These are phyloP conservation scores for Tetragonia tetragonoides DNA, from an alignment of 148 eudicot species.

Conservation along the genomic window DNA sequence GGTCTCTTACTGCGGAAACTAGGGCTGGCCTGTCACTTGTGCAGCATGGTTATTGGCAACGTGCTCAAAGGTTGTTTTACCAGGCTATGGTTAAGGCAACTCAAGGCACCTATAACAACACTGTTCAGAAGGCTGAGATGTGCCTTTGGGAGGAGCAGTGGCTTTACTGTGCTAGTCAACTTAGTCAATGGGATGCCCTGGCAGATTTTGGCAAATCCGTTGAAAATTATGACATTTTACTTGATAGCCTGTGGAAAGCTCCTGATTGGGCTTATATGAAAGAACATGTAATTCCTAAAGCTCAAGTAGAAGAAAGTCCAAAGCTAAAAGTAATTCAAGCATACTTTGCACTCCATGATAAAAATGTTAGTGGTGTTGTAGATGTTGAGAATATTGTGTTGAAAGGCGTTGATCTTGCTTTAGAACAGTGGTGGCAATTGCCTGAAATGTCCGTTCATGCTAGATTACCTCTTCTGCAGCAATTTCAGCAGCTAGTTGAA, in stretches of 20 bases:
- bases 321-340: conserved; percentile 92
- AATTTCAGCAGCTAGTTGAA: conserved; percentile 96
- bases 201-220: conserved; percentile 88
- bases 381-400: conserved; percentile 91
- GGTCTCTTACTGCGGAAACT: conserved; percentile 87
- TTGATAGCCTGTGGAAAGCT: conserved; percentile 95
- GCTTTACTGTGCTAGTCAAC: conserved; percentile 92
- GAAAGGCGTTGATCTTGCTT: conserved; percentile 89
- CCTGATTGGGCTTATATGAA: conserved; percentile 95
- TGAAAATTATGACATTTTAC: conserved; percentile 87
- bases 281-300: conserved; percentile 88
- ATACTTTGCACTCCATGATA: conserved; percentile 94
- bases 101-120: conserved; percentile 92
- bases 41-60: conserved; percentile 99
- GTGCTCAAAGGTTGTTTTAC: conserved; percentile 91
- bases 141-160: conserved; percentile 99
- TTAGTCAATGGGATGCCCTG: conserved; percentile 94
- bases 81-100: conserved; percentile 99
- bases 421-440: conserved; percentile 99
- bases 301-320: conserved; percentile 97
- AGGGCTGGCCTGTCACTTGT: conserved; percentile 95
- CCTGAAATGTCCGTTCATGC: conserved; percentile 98
- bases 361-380: conserved; percentile 69
- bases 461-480: conserved; percentile 86
- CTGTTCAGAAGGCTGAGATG: conserved; percentile 99